Base-by-base conservation (phyloP, 192 early-diverging fungal species). In the Geosiphon pyriformis region DNA sequence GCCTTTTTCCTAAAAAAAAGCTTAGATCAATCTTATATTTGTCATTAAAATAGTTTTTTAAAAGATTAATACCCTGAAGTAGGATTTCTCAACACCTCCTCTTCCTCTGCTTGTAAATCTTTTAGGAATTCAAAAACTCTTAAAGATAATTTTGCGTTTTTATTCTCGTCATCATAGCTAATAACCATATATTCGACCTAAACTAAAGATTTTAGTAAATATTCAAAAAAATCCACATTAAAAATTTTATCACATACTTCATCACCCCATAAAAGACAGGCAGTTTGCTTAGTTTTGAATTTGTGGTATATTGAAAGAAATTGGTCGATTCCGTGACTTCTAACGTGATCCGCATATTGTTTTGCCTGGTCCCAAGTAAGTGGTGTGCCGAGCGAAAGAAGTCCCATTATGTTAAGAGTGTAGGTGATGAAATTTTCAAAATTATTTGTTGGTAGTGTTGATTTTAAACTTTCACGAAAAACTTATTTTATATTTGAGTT, bases 151-250 rank as follows among this genome's bases (percentile, higher is more conserved):
- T 85, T 83, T 11, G 89, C 90, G 3, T 80, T 79, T 64, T 87
- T 78, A 22, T 81, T 79, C 50, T 82, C 74, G 27, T 90, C 87
- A 69, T 99, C 90, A 32, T 88, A 85, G 26, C 83, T 73, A 32
- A 97, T 84, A 31, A 97, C 90, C 69, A 94, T 83, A 76, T 97
- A 98, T 75, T 98, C 96, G 64, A 98, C 81, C 90, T 94, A 74
- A 56, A 34, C 37, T 15, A 42, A 42, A 42, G 6, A 10, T 42
- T 6, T 15, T 42, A 42, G 37, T 15, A 42, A 42, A 42, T 42
- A 42, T 10, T 15, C 37, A 15, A 42, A 42, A 42, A 42, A 42
- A 42, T 6, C 15, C 37, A n/a, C n/a, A n/a, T n/a, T n/a, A n/a
- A n/a, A n/a, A n/a, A n/a, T n/a, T n/a, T n/a, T n/a, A n/a, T n/a